phyloP scores from a whole-genome alignment of 2,329 filamentous ascomycete genomes.

The Tolypocladium capitatum region DNA sequence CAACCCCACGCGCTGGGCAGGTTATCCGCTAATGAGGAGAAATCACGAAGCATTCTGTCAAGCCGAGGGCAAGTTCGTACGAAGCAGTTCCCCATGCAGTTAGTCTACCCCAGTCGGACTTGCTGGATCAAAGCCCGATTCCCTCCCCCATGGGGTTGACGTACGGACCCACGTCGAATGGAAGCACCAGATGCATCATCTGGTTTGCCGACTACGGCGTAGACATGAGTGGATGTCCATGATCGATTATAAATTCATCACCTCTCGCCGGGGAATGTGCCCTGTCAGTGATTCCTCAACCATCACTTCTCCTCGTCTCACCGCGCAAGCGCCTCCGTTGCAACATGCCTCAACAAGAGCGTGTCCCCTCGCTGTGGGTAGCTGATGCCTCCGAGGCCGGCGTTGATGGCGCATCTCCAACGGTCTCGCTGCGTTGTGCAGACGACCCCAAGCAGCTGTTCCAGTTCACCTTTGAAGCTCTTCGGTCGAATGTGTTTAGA shows the following conservation, averaged over 20 bases:
- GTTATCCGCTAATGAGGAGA: neutral
- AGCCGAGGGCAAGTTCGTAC: no score
- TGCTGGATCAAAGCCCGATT: neutral
- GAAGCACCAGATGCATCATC: neutral
- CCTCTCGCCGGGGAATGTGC: no score
- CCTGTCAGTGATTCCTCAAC: neutral
- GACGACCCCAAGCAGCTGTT: constrained; percentile 24
- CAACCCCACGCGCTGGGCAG: neutral
- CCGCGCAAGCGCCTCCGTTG: neutral
- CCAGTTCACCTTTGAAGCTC: constrained; percentile 48
- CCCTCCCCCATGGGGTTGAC: neutral
- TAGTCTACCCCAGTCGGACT: neutral
- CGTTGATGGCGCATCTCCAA: constrained; percentile 11
- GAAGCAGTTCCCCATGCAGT: no score
- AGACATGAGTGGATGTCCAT: neutral
- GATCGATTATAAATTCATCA: neutral
- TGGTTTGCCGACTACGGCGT: no score
- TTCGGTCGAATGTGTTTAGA: constrained; percentile 51
- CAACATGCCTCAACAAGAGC: constrained; percentile 16
- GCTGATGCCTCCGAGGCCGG: constrained; percentile 8
- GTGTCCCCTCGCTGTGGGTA: constrained; percentile 14
- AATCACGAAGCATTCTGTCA: no score
- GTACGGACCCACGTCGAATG: neutral
- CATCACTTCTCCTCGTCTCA: no score
- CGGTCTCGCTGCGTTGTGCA: constrained; percentile 9